These are phyloP conservation scores for Moesziomyces globuligerus DNA, from an alignment of 1,284 basidiomycete species.

Conservation along the genomic window DNA sequence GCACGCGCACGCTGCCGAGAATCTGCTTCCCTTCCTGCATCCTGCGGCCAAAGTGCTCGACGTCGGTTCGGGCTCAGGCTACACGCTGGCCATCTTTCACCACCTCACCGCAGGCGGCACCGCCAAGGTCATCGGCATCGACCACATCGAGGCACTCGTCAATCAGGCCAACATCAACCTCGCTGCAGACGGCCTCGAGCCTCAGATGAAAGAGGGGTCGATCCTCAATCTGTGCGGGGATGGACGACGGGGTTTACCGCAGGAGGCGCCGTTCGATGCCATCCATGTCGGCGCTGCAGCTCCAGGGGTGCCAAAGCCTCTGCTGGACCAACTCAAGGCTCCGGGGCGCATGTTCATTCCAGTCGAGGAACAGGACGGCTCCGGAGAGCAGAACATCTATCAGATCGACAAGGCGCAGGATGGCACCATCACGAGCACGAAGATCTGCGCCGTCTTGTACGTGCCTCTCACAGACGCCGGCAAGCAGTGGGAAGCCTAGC, in stretches of 20 bases:
- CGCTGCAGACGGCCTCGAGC: conserved; percentile 74
- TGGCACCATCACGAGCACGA: conserved; percentile 76
- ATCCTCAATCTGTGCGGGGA: conserved; percentile 76
- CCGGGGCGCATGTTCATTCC: conserved; percentile 95
- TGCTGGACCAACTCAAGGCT: conserved; percentile 79
- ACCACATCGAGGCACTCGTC: conserved; percentile 75
- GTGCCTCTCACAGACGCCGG: conserved; percentile 59
- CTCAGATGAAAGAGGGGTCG: conserved; percentile 73
- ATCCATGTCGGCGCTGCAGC: conserved; percentile 96
- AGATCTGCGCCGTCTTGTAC: conserved; percentile 80
- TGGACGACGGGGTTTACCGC: conserved; percentile 73
- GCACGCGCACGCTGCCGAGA: conserved; percentile 82
- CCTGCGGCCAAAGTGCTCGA: conserved; percentile 81
- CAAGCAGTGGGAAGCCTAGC: conserved; percentile 37
- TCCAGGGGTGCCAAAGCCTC: conserved; percentile 71
- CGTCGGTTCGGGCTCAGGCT: conserved; percentile 69
- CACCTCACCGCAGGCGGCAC: conserved; percentile 36
- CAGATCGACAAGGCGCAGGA: conserved; percentile 72
- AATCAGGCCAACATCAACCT: conserved; percentile 79
- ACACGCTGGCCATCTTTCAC: conserved; percentile 62
- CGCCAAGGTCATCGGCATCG: conserved; percentile 82
- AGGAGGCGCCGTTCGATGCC: conserved; percentile 79
- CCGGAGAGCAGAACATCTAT: conserved; percentile 47
- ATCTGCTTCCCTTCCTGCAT: conserved; percentile 76
- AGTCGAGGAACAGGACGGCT: conserved; percentile 73